These are phyloP conservation scores for Podospora anserina DNA, from an alignment of 495 filamentous ascomycete species.

Conservation along the genomic window DNA sequence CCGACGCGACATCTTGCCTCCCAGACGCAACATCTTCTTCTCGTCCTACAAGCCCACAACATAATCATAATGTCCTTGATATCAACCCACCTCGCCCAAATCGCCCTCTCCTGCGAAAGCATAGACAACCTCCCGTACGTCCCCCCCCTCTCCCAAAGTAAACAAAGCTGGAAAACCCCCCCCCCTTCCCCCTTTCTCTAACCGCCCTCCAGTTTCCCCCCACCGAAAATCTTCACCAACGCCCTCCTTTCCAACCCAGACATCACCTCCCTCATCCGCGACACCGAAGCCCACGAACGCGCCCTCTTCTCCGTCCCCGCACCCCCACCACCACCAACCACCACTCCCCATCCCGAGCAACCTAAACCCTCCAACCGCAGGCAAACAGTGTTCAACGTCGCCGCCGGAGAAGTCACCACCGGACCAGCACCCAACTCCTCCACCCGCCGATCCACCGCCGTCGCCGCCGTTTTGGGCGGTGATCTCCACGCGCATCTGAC, in stretches of 20 bases:
- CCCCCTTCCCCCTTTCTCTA: not conserved
- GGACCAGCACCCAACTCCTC: constrained; percentile 39
- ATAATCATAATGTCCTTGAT: constrained; percentile 63
- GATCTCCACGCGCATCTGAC: constrained; percentile 82
- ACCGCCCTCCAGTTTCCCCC: constrained; percentile 62
- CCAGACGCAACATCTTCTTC: not conserved
- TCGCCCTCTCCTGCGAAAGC: constrained; percentile 73
- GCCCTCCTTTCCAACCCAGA: constrained; percentile 82
- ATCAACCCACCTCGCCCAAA: constrained; percentile 85
- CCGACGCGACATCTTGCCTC: not conserved
- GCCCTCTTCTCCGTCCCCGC: constrained; percentile 90
- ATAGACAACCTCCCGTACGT: constrained; percentile 81
- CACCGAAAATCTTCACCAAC: constrained; percentile 94
- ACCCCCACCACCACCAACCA: constrained; percentile 47
- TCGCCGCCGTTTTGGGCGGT: constrained; percentile 81
- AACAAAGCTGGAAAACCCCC: constrained; percentile 5
- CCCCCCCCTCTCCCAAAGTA: constrained; percentile 6
- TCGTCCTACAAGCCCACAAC: not conserved
- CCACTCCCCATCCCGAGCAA: constrained; percentile 31
- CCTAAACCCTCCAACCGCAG: constrained; percentile 37
- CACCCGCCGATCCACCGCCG: constrained; percentile 70
- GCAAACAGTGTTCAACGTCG: constrained; percentile 56
- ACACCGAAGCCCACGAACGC: constrained; percentile 92
- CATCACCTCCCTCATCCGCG: constrained; percentile 90
- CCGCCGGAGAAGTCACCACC: constrained; percentile 53